These are phyloP conservation scores for Euclidium syriacum DNA, from an alignment of 345 rosid species.

Conservation along the genomic window DNA sequence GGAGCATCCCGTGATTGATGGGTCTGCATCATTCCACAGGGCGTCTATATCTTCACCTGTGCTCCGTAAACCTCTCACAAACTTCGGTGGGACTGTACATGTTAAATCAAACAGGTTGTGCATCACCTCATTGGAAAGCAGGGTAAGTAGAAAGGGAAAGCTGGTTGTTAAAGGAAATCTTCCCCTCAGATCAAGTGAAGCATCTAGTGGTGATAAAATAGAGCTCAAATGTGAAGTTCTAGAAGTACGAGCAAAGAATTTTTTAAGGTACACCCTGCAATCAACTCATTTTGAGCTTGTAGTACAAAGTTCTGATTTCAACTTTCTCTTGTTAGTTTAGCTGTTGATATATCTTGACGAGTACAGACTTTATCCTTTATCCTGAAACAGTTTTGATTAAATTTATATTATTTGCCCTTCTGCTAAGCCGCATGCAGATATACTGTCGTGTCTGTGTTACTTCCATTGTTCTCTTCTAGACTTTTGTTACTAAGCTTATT, in stretches of 20 bases:
- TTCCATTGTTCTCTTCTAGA: not conserved
- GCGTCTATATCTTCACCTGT: slow-evolving; percentile 91
- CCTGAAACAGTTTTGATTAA: not conserved
- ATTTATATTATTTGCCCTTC: not conserved
- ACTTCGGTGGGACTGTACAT: slow-evolving; percentile 78
- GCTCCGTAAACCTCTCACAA: slow-evolving; percentile 83
- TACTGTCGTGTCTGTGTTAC: not conserved
- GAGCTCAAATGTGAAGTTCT: slow-evolving; percentile 93
- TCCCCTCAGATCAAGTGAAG: slow-evolving; percentile 81
- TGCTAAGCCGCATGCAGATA: not conserved
- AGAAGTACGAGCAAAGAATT: slow-evolving; percentile 92
- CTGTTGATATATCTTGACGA: not conserved
- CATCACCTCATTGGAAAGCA: slow-evolving; percentile 73
- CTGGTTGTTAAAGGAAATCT: slow-evolving; percentile 78
- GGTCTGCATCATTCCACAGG: slow-evolving; percentile 86
- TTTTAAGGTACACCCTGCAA: slow-evolving; percentile 51
- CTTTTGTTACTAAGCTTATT: not conserved
- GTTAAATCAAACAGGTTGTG: slow-evolving; percentile 88
- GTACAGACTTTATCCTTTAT: not conserved
- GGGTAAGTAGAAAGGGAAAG: slow-evolving; percentile 89
- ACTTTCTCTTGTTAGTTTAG: not conserved
- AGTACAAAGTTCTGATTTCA: not conserved
- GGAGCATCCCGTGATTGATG: slow-evolving; percentile 85
- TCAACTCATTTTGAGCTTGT: slow-evolving; percentile 6
- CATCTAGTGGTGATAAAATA: slow-evolving; percentile 61